Evolutionary conservation across 106 monocot genomes (phyloP).

Genomic region (Dendrobium nobile): DNA sequence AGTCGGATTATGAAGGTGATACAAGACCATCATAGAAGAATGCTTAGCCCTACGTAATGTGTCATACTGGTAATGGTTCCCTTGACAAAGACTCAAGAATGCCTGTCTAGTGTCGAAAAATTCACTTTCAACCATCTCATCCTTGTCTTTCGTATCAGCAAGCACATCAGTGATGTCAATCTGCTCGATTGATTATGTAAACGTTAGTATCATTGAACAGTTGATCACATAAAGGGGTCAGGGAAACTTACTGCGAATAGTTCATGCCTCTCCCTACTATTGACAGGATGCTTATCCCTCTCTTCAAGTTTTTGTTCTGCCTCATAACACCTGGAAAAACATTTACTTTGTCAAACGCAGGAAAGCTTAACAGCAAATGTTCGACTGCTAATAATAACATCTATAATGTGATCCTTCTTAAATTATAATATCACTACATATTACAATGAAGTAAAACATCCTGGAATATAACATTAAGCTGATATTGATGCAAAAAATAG

Average conservation of each 20-base stretch:
- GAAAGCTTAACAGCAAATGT: not conserved
- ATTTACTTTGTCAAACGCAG: not conserved
- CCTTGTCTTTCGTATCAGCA: conserved; percentile 69
- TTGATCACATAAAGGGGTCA: no score
- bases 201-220: not conserved
- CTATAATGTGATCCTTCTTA: not conserved
- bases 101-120: conserved; percentile 88
- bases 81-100: conserved; percentile 84
- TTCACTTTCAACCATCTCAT: conserved; percentile 81
- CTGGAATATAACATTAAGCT: no score
- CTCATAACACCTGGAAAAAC: conserved; percentile 51
- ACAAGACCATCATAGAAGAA: conserved; percentile 89
- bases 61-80: conserved; percentile 90
- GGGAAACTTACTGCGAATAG: conserved; percentile 41
- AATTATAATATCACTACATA: not conserved
- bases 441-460: no score
- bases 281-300: conserved; percentile 58
- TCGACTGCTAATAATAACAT: not conserved
- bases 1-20: conserved; percentile 90
- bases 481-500: no score
- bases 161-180: conserved; percentile 53
- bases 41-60: conserved; percentile 84
- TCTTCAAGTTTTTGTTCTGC: conserved; percentile 61
- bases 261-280: conserved; percentile 55
- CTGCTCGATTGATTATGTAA: conserved; percentile 15